Conservation (phyloP, 1,139 yeast species). For the Waltiozyma sp. region DNA sequence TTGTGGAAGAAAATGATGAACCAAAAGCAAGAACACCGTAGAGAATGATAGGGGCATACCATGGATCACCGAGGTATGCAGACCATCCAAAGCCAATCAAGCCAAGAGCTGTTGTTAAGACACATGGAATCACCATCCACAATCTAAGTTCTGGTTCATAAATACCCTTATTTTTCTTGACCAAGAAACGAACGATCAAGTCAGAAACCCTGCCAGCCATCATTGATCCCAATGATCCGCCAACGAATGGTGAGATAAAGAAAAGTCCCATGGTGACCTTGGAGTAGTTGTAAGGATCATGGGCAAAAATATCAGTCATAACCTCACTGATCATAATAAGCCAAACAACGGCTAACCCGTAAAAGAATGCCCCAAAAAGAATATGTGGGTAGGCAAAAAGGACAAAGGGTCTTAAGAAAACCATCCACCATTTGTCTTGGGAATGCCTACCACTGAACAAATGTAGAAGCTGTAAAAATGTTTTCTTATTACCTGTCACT, state of each 20-base stretch:
- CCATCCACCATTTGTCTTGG: constrained; percentile 45
- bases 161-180: constrained; percentile 35
- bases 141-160: constrained; percentile 57
- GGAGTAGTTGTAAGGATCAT: constrained; percentile 35
- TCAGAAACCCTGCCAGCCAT: constrained; percentile 44
- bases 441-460: constrained; percentile 33
- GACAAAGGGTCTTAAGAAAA: constrained; percentile 44
- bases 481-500: background rate
- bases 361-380: constrained; percentile 41
- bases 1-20: constrained; percentile 27
- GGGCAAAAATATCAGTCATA: constrained; percentile 37
- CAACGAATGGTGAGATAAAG: constrained; percentile 40
- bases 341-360: constrained; percentile 53
- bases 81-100: constrained; percentile 60
- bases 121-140: constrained; percentile 40
- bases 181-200: constrained; percentile 28
- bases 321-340: constrained; percentile 51
- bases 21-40: constrained; percentile 50
- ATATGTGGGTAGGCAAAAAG: constrained; percentile 39
- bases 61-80: constrained; percentile 32
- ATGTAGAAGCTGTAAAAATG: constrained; percentile 4
- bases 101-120: constrained; percentile 38
- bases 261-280: constrained; percentile 41
- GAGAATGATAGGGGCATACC: constrained; percentile 50
- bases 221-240: constrained; percentile 48